Evolutionary conservation across 1,284 basidiomycete genomes (phyloP), one percentile per base, ranked within the genome.

Genomic region (Malassezia restricta): DNA sequence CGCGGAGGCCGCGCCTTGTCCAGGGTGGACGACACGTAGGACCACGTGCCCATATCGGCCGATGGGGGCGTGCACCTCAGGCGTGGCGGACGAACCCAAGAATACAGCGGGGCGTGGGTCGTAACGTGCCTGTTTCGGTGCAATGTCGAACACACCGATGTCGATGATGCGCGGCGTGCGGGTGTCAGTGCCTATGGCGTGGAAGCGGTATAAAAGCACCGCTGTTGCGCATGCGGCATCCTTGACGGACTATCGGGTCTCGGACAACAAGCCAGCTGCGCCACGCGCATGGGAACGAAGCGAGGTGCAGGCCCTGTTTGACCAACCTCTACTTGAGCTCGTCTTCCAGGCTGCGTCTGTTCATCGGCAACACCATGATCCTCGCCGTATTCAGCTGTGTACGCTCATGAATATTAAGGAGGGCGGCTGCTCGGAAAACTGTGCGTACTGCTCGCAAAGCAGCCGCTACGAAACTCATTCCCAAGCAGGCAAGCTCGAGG

Each of bases 391-490:
- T 32, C 92, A 98, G 77, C 80, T 98, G 24, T 96, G 91, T 73
- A 96, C 92, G 2, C 80, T 98, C 30, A 91, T 96, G 86, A 98
- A 96, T 74, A 98, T 98, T 76, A 98, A 98, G 77, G 91, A 70
- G 38, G 70, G 68, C 48, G 92, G 92, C 59, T 98, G 92, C 71
- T 82, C 85, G 43, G 92, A 98, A 76, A 89, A 98, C 74, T 98
- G 92, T 77, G 91, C 89, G 49, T 98, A 98, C 77, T 98, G 92
- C 75, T 94, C 92, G 27, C 92, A 98, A 75, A 94, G 89, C 9
- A 88, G 87, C 40, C 82, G 84, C 49, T 88, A 98, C 77, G 80
- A 84, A 27, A 96, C 92, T 1, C 77, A 85, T 8, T 91, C 90
- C 41, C 84, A 84, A 73, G 91, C 92, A 30, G 86, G 86, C 29